Evolutionary conservation across 2,329 filamentous ascomycete genomes (phyloP).

Genomic region (Lomentospora prolificans): DNA sequence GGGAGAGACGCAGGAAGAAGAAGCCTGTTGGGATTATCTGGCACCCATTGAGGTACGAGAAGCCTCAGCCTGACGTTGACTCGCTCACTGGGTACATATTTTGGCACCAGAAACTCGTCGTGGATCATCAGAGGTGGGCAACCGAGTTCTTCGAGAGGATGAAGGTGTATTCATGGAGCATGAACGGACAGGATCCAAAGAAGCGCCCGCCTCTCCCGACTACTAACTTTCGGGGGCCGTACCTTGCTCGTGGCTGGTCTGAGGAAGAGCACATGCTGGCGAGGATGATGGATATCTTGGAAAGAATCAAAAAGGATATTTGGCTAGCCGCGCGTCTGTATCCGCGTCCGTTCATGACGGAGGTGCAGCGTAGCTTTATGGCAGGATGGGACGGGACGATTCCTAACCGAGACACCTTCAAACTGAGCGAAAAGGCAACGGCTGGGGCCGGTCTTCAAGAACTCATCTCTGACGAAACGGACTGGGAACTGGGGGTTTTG

Average conservation of each 20-base stretch:
- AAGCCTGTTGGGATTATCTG: constrained; percentile 10
- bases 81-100: constrained; percentile 22
- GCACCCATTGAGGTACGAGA: constrained; percentile 9
- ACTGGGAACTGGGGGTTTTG: constrained; percentile 23
- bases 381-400: too few species aligned
- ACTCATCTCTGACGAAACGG: too few species aligned
- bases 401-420: too few species aligned
- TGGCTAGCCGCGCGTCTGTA: constrained; percentile 14
- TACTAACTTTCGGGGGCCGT: constrained; percentile 21
- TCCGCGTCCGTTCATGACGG: constrained; percentile 19
- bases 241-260: constrained; percentile 17
- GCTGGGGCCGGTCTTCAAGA: too few species aligned
- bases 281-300: constrained; percentile 14
- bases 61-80: constrained; percentile 10
- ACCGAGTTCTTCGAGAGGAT: constrained; percentile 16
- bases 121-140: constrained; percentile 16
- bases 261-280: constrained; percentile 18
- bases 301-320: constrained; percentile 16
- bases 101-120: constrained; percentile 18
- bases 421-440: too few species aligned
- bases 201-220: constrained; percentile 15
- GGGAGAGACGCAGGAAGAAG: not conserved
- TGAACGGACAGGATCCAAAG: not conserved
- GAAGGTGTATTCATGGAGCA: constrained; percentile 4
- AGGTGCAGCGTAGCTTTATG: constrained; percentile 13